phyloP scores from a whole-genome alignment of 306 rosid species.

The Acacia melanoxylon region DNA sequence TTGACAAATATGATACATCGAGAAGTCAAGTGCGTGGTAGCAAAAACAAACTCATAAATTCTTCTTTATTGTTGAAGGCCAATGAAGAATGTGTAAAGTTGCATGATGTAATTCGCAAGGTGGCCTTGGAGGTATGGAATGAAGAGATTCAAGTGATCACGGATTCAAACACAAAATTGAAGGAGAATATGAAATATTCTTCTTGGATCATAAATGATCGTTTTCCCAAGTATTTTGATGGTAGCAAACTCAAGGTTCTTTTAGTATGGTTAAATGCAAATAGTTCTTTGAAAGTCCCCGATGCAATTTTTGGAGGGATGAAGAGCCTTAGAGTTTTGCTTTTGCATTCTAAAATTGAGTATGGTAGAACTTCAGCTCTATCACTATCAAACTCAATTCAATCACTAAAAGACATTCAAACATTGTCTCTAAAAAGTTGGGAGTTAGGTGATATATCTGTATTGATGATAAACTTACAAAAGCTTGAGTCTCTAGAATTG shows the following conservation, averaged over 20 bases:
- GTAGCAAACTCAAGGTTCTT: conserved; percentile 7
- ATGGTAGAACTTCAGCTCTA: background rate
- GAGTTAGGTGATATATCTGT: background rate
- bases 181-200: background rate
- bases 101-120: conserved; percentile 30
- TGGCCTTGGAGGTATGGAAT: background rate
- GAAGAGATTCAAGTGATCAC: background rate
- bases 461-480: background rate
- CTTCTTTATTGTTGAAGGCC: conserved; percentile 1
- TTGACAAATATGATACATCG: background rate
- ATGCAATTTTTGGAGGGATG: conserved; percentile 1
- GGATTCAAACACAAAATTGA: background rate
- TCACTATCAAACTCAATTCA: background rate
- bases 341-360: background rate
- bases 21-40: background rate
- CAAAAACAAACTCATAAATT: background rate
- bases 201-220: background rate
- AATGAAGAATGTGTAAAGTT: background rate
- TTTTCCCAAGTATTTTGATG: too few species aligned
- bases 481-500: conserved; percentile 23
- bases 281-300: background rate
- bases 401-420: background rate
- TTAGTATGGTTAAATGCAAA: background rate
- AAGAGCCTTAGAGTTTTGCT: conserved; percentile 10
- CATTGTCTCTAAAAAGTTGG: rapidly evolving